Evolutionary conservation across 768 basidiomycete genomes (phyloP), one percentile per base, ranked within the genome.

Genomic region (Paxillus rubicundulus): DNA sequence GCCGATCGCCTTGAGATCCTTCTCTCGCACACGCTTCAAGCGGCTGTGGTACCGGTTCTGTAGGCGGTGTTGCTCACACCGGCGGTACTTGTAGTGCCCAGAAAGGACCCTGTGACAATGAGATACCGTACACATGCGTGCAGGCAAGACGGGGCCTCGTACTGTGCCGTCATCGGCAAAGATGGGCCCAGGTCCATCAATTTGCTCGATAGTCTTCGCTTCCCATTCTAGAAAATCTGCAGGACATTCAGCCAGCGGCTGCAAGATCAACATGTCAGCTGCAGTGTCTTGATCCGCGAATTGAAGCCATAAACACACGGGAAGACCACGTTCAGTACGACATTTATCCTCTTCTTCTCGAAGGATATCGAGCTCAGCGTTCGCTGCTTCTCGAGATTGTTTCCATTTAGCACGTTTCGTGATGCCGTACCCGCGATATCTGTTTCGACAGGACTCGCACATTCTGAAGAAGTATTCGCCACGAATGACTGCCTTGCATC

Each of bases 371-470:
- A 80, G 62, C 52, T 77, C 76, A 1, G 65, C 61, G n/a, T 77
- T 69, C 13, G 72, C 74, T 13, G 70, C 69, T 50, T 70, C 70
- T 30, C 79, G 73, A 54, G 77, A 77, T 13, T 69, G 67, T 59
- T 75, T 79, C 78, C 77, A 77, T 56, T 81, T 83, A 2, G 72
- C 72, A 16, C 81, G 77, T 61, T 81, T 83, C 1, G 79, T 81
- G 45, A 66, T 77, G 0, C 81, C 80, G 50, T 83, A 82, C 32
- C 61, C 69, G 45, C 77, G 74, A 62, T 82, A 82, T 9, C 78
- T 70, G 30, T 70, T 64, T 20, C 81, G 72, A 59, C 82, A 82
- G 0, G 72, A 61, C 5, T 69, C 62, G 51, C 77, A 79, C 77
- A 77, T 78, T 53, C 73, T 76, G 64, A 63, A 76, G 28, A 64